phyloP scores from a whole-genome alignment of 1,284 basidiomycete genomes.

The Gymnopus androsaceus region DNA sequence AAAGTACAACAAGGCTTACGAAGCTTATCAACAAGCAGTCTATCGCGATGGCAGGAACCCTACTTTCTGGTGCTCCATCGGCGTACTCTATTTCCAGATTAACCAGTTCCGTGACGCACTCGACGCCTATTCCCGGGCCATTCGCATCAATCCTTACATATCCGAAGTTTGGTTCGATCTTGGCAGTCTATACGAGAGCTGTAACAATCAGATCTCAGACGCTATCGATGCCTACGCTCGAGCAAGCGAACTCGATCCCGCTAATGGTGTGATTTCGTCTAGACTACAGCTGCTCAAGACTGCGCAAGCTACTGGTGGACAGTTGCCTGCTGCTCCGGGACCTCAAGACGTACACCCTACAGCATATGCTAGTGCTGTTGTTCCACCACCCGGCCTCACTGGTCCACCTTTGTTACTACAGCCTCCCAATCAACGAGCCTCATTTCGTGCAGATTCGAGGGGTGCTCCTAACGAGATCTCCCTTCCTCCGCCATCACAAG shows the following conservation, averaged over 20 bases:
- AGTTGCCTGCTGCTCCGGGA: slow-evolving; percentile 80
- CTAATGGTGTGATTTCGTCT: slow-evolving; percentile 77
- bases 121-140: slow-evolving; percentile 97
- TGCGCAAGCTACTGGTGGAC: slow-evolving; percentile 79
- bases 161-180: slow-evolving; percentile 99
- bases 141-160: slow-evolving; percentile 98
- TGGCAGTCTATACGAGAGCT: slow-evolving; percentile 94
- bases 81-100: slow-evolving; percentile 99
- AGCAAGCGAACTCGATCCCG: slow-evolving; percentile 87
- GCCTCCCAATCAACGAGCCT: slow-evolving; percentile 49
- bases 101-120: slow-evolving; percentile 98
- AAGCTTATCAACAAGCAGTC: slow-evolving; percentile 98
- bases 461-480: slow-evolving; percentile 61
- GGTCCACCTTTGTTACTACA: slow-evolving; percentile 67
- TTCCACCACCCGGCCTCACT: slow-evolving; percentile 62
- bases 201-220: slow-evolving; percentile 98
- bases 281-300: slow-evolving; percentile 78
- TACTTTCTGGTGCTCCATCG: slow-evolving; percentile 99
- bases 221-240: slow-evolving; percentile 97
- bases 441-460: slow-evolving; percentile 67
- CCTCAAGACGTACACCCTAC: slow-evolving; percentile 96
- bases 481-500: slow-evolving; percentile 59
- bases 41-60: slow-evolving; percentile 98
- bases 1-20: slow-evolving; percentile 99
- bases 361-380: slow-evolving; percentile 79